Base-by-base conservation (phyloP, 352 stramenopile species). In the Chrysophaeum taylorii region DNA sequence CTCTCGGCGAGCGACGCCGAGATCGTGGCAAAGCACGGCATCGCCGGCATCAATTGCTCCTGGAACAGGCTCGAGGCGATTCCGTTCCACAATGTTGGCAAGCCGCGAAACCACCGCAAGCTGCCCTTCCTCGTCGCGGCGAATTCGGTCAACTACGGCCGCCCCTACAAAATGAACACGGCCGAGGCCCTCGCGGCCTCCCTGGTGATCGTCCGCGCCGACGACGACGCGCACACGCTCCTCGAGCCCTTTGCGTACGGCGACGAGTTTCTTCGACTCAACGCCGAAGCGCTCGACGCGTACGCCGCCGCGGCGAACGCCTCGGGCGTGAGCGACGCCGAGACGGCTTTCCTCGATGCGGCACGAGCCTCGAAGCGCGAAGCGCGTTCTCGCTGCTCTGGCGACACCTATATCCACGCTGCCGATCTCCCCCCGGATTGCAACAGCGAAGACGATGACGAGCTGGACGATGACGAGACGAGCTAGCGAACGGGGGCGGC, bases 141-240 rank as follows among this genome's bases (percentile, higher is more conserved):
- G 1, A 99, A 99, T 78, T 91, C 90, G 35, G 94, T 98, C 31
- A 99, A 99, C 84, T 99, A 99, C 81, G 95, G 95, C 27, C 88
- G 88, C 53, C 93, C 90, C 2, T 87, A 87, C 84, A 93, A 81
- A 27, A 41, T 63, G 43, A 70, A 70, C 64, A 98, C 93, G 73
- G 95, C 91, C 0, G 95, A 99, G 78, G 94, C 95, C 2, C 92
- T 96, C 60, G 92, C 93, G 0, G 95, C 94, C 33, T 97, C 92
- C 27, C 80, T 99, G 18, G 33, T 57, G 97, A 98, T 99, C 77
- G 93, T 95, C 66, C 92, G 92, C 0, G 86, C 92, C 54, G 68
- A 83, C 39, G 80, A 94, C 25, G 88, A 94, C 68, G 91, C 90
- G 0, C 77, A 85, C 33, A 82, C 90, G 74, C 41, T 97, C 48